Evolutionary conservation across 1,139 yeast genomes (phyloP), one percentile per base, ranked within the genome.

Genomic region (Lodderomyces parapsilosis): DNA sequence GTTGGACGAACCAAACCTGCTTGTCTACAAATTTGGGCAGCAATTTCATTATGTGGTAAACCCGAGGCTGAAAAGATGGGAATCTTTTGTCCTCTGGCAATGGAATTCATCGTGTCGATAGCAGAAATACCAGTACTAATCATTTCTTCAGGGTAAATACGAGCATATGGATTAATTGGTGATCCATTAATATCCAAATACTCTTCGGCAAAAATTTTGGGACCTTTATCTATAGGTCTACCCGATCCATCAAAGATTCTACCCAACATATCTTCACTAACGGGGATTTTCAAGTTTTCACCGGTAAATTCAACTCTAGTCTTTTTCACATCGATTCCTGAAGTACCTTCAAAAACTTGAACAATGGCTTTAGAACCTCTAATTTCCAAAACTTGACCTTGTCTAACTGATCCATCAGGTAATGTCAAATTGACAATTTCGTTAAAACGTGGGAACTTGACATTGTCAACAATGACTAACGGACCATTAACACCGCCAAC

Each of bases 61-160:
- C 99, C 99, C 45, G 98, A 90, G 36, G 99, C 99, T 44, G 97
- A 89, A 74, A 93, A 93, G 66, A 93, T 93, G 42, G 99, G 99
- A 63, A 93, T 93, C 74, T 94, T 94, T 74, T 93, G 99, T 56
- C 99, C 99, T 80, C 99, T 88, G 49, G 99, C 99, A 78, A 93
- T 93, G 35, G 99, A 91, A 71, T 93, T 94, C 99, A 94, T 93
- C 47, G 98, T 91, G 68, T 93, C 99, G 61, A 93, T 94, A 39
- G 99, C 96, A 40, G 97, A 90, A 54, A 93, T 78, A 80, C 99
- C 99, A 22, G 99, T 93, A 44, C 97, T 90, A 59, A 93, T 93
- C 99, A 93, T 93, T 76, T 93, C 99, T 75, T 93, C 99, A 19
- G 99, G 99, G 64, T 94, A 93, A 56, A 93, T 93, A 75, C 99